Base-by-base conservation (phyloP, 352 stramenopile species). In the Phytopythium chamaehyphon region DNA sequence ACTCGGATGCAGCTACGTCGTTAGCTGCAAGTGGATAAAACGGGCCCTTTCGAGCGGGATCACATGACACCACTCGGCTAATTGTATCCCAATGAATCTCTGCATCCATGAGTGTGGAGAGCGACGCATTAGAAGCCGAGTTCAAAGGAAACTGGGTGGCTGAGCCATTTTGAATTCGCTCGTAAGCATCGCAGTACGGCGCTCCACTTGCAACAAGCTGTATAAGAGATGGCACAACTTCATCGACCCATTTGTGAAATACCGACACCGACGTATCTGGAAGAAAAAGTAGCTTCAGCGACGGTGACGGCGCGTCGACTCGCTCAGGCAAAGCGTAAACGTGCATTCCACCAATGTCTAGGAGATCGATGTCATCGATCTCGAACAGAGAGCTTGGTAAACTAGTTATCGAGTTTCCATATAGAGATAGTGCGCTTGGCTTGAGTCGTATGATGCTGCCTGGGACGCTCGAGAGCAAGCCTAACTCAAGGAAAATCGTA, bases 381-480 rank as follows among this genome's bases (percentile, higher is more conserved):
- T 61, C 39, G 5, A 72, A 69, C 6, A 76, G 35, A 15, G 36
- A 22, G 6, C 44, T 18, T 2, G 60, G 51, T 5, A 76, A 39
- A 19, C 52, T 28, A 0, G 39, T 55, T 12, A 73, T 65, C n/a
- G 67, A 57, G 39, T 76, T 73, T 1, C 55, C 49, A 23, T 60
- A 55, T 16, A 76, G 21, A 3, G 66, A 55, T 10, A 75, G 16
- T 14, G 58, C 68, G 0, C 11, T 39, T 2, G 51, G 37, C 5
- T 61, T 12, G 9, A 72, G 12, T 6, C 36, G 35, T 2, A 46
- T 21, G 16, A 70, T 15, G 11, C 55, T 47, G 0, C 23, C 35
- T 11, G 63, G 51, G n/a, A 71, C 54, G 4, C 7, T 40, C 0
- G 44, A 36, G 1, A 76, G 38, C n/a, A 51, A 12, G 18, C 57